Evolutionary conservation across 768 basidiomycete species (phyloP).

Genomic region (Rhizopogon rudus): DNA sequence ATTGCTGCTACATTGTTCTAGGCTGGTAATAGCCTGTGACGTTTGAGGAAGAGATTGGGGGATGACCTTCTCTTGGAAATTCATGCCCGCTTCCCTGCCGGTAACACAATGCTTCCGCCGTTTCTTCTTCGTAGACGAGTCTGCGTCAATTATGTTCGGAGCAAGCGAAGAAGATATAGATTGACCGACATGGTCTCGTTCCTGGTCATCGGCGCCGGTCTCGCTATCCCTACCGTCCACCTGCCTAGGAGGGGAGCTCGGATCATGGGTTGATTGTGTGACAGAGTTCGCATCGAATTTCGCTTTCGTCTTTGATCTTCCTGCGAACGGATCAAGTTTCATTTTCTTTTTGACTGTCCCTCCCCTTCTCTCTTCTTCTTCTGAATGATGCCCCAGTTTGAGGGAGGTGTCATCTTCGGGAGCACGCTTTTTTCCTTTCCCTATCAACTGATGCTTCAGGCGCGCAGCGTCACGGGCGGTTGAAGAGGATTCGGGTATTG

Average conservation of each 20-base stretch:
- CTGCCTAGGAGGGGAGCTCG: background rate
- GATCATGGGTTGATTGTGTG: background rate
- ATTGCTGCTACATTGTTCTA: background rate
- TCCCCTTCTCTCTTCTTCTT: conserved; percentile 54
- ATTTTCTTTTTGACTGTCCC: conserved; percentile 55
- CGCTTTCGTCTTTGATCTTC: conserved; percentile 42
- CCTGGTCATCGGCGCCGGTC: background rate
- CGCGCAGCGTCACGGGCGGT: conserved; percentile 52
- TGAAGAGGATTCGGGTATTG: conserved; percentile 43
- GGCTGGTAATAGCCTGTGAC: background rate
- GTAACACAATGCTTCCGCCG: background rate
- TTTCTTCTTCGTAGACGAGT: background rate
- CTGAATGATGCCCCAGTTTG: conserved; percentile 23
- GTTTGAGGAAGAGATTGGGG: background rate
- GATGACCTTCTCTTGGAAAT: background rate
- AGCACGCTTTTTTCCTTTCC: conserved; percentile 42
- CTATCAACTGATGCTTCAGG: conserved; percentile 55
- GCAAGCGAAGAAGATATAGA: background rate
- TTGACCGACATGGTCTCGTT: background rate
- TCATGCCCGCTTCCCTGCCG: background rate
- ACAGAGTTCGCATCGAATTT: conserved; percentile 10
- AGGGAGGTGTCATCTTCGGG: conserved; percentile 31
- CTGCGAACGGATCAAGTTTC: conserved; percentile 53
- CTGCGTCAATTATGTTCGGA: background rate
- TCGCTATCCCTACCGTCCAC: background rate